These are phyloP conservation scores for Acanthamoeba rhysodes DNA, from an alignment of 208 protist genomes.

Conservation along the genomic window DNA sequence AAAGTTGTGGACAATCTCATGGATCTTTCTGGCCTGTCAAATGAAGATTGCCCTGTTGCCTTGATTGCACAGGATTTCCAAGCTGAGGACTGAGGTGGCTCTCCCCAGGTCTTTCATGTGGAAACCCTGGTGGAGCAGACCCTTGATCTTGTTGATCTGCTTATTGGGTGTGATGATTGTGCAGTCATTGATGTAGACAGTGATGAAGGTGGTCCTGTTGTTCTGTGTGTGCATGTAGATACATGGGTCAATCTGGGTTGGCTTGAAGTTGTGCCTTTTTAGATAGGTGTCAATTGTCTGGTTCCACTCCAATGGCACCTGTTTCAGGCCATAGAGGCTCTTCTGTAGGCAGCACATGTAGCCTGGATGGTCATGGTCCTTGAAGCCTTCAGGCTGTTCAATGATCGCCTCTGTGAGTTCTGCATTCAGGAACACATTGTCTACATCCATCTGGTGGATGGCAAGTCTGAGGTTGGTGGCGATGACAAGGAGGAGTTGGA, in stretches of 20 bases:
- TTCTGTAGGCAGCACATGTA: neutral
- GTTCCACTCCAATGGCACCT: neutral
- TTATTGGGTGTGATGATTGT: neutral
- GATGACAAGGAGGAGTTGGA: neutral
- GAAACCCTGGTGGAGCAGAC: neutral
- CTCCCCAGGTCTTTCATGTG: constrained; percentile 26
- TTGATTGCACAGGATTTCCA: neutral
- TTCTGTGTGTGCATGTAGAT: constrained; percentile 25
- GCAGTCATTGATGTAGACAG: neutral
- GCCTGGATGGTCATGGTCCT: neutral
- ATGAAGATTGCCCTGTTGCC: neutral
- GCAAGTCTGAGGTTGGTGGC: neutral
- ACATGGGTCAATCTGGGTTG: neutral
- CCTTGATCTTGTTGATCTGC: neutral
- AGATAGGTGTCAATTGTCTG: neutral
- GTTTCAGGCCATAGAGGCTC: constrained; percentile 55
- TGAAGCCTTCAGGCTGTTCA: neutral
- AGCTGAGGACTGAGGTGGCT: neutral
- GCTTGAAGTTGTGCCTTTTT: neutral
- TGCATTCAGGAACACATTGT: neutral
- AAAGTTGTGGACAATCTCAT: neutral
- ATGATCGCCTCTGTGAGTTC: neutral
- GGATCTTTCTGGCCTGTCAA: neutral
- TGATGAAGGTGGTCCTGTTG: neutral
- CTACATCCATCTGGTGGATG: constrained; percentile 53